Percentiles rank a stretch among this genome's conserved stretches.
Conservation (phyloP, 257 asterid species). For the Rubia yunnanensis region DNA sequence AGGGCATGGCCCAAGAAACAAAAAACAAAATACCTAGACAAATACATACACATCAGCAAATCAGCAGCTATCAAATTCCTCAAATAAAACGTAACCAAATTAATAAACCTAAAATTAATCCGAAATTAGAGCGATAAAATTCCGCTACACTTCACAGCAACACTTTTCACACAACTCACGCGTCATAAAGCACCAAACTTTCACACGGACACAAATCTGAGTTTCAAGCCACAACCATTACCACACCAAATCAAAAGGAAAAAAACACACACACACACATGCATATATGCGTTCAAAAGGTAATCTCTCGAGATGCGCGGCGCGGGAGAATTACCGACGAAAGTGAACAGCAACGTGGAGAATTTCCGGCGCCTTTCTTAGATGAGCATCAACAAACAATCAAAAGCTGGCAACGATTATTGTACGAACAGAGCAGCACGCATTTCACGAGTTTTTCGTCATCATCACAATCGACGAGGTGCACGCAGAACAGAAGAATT, state of each 20-base stretch:
- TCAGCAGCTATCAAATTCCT: not conserved
- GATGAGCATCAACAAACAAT: slow-evolving; percentile 19
- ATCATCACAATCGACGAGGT: not conserved
- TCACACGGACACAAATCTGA: not conserved
- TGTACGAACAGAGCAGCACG: not conserved
- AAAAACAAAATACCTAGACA: too few species aligned
- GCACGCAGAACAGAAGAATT: not conserved
- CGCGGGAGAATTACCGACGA: not conserved
- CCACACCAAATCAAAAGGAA: not conserved
- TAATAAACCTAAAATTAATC: not conserved
- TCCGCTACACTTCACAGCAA: not conserved
- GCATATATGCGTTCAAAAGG: not conserved
- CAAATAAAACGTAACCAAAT: not conserved
- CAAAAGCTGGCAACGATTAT: too few species aligned
- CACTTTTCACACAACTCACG: not conserved
- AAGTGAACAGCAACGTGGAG: not conserved
- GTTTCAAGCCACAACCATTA: not conserved
- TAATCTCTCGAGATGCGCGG: not conserved
- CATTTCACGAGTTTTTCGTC: not conserved
- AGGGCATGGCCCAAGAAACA: not conserved
- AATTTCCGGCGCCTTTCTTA: not conserved
- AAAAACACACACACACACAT: not conserved
- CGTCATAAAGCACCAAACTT: not conserved
- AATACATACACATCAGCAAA: not conserved
- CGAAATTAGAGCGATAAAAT: not conserved